phyloP scores from a whole-genome alignment of 495 filamentous ascomycete genomes.

The Delitschia confertaspora region DNA sequence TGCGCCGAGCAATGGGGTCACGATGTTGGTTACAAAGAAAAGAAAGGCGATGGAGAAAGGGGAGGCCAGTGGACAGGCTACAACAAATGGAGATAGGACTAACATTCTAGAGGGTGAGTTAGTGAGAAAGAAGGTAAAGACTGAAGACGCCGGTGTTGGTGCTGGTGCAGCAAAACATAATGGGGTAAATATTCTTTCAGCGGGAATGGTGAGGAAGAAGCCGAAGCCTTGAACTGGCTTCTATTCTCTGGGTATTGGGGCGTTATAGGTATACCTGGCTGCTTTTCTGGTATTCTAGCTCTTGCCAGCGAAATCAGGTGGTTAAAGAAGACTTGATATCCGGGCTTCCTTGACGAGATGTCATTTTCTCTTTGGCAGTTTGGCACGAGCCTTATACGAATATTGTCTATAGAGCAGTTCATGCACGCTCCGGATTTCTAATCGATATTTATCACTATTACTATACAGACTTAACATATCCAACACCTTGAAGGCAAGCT shows the following conservation, averaged over 20 bases:
- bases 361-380: too few relatives aligned
- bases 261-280: neutral
- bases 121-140: slow-evolving; percentile 36
- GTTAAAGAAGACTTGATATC: too few relatives aligned
- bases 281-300: neutral
- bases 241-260: too few relatives aligned
- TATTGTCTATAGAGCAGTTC: too few relatives aligned
- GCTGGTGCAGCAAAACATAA: neutral
- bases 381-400: too few relatives aligned
- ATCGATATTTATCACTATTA: too few relatives aligned
- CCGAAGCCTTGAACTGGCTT: slow-evolving; percentile 45
- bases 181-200: slow-evolving; percentile 50
- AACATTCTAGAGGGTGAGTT: slow-evolving; percentile 39
- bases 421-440: too few relatives aligned
- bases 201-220: slow-evolving; percentile 57
- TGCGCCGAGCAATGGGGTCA: slow-evolving; percentile 18
- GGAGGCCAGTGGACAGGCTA: slow-evolving; percentile 25
- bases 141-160: slow-evolving; percentile 13
- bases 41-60: slow-evolving; percentile 29
- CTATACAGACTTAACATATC: too few relatives aligned
- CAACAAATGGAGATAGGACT: slow-evolving; percentile 22
- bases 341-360: too few relatives aligned
- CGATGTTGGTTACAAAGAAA: slow-evolving; percentile 32
- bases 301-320: neutral
- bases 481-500: too few relatives aligned